Percentiles rank a stretch among this genome's conserved stretches.
Conservation (phyloP, 768 basidiomycete species). For the Tricholoma sp. region DNA sequence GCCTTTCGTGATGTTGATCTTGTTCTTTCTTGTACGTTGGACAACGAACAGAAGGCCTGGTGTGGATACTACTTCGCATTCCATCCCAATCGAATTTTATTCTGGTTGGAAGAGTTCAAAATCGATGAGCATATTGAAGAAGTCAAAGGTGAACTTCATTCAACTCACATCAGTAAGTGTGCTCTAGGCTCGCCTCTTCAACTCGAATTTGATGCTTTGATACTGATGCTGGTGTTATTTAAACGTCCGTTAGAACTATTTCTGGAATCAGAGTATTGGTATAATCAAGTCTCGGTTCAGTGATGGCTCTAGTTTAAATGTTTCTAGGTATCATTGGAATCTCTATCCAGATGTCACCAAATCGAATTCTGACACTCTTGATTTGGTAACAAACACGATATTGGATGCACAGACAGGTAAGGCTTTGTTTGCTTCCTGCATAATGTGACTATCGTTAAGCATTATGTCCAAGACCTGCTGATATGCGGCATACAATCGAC, state of each 20-base stretch:
- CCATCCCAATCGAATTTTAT: constrained; percentile 28
- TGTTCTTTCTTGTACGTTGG: constrained; percentile 30
- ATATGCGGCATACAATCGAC: not conserved
- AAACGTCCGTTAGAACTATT: constrained; percentile 21
- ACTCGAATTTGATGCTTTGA: not conserved
- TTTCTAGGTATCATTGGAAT: constrained; percentile 30
- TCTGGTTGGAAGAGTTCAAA: constrained; percentile 39
- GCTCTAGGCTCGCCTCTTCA: not conserved
- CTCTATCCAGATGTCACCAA: constrained; percentile 23
- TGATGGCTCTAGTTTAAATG: not conserved
- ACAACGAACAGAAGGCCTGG: constrained; percentile 13
- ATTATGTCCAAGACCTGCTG: not conserved
- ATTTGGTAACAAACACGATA: constrained; percentile 21
- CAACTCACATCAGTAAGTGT: constrained; percentile 24
- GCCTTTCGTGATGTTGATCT: constrained; percentile 28
- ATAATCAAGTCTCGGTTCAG: not conserved
- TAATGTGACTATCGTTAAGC: not conserved
- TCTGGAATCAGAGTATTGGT: constrained; percentile 35
- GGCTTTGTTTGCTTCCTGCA: not conserved
- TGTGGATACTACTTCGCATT: constrained; percentile 44
- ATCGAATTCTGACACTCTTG: constrained; percentile 11
- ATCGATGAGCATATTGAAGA: constrained; percentile 13
- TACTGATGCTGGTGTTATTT: not conserved
- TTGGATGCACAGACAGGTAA: constrained; percentile 11
- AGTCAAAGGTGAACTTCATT: constrained; percentile 19